phyloP scores from a whole-genome alignment of 352 stramenopile species.

The Blastocystis sp. region DNA sequence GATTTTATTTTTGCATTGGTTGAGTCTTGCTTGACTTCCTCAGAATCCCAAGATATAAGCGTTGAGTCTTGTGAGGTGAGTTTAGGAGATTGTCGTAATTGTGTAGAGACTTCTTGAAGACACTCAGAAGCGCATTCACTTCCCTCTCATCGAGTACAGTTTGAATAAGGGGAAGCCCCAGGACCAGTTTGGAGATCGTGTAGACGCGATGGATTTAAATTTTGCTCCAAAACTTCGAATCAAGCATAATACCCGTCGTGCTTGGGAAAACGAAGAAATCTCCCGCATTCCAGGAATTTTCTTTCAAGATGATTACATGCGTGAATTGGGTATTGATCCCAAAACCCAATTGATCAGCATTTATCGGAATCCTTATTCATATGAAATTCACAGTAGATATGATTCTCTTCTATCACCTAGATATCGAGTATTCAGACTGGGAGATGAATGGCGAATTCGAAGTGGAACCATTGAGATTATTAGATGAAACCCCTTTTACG shows the following conservation, averaged over 20 bases:
- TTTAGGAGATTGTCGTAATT: background rate
- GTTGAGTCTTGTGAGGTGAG: background rate
- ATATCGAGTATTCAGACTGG: conserved; percentile 39
- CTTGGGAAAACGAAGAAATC: conserved; percentile 46
- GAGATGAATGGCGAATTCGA: background rate
- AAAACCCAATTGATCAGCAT: conserved; percentile 60
- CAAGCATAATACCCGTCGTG: conserved; percentile 26
- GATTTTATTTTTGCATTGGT: conserved; percentile 60
- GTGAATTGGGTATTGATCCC: conserved; percentile 47
- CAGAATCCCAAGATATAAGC: background rate
- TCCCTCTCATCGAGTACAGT: conserved; percentile 42
- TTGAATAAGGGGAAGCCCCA: conserved; percentile 39
- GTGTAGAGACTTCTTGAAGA: conserved; percentile 51
- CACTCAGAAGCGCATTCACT: conserved; percentile 38
- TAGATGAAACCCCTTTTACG: background rate
- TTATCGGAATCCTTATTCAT: conserved; percentile 63
- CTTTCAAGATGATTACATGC: conserved; percentile 60
- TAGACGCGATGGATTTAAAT: conserved; percentile 57
- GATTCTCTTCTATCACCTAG: background rate
- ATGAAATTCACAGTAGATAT: conserved; percentile 54
- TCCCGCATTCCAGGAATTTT: conserved; percentile 55
- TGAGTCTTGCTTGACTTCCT: background rate
- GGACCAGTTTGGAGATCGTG: conserved; percentile 5
- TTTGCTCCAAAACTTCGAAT: conserved; percentile 51
- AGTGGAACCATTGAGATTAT: background rate